phyloP scores from a whole-genome alignment of 1,139 yeast genomes.

The Scheffersomyces stambukii region DNA sequence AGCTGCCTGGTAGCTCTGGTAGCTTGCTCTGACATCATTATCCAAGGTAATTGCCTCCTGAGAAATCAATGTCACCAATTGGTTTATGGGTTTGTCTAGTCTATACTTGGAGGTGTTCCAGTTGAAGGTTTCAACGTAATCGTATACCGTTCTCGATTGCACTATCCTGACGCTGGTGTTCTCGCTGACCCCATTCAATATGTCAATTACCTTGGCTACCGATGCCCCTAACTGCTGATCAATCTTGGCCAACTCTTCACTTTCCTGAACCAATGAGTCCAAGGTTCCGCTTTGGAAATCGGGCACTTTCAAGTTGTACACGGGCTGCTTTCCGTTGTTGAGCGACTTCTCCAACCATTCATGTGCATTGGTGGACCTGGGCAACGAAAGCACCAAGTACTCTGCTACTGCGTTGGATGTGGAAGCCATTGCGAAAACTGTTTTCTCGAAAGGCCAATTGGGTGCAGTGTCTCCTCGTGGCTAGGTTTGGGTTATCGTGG shows the following conservation, averaged over 20 bases:
- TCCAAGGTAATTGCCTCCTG: slow-evolving; percentile 80
- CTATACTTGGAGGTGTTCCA: slow-evolving; percentile 91
- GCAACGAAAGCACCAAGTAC: slow-evolving; percentile 50
- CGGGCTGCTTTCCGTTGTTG: slow-evolving; percentile 39
- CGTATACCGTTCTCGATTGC: slow-evolving; percentile 47
- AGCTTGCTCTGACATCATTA: slow-evolving; percentile 70
- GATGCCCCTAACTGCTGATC: slow-evolving; percentile 72
- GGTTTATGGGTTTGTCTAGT: slow-evolving; percentile 76
- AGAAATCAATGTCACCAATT: slow-evolving; percentile 65
- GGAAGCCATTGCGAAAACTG: no score
- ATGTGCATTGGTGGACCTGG: slow-evolving; percentile 42
- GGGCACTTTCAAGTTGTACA: slow-evolving; percentile 61
- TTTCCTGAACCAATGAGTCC: slow-evolving; percentile 84
- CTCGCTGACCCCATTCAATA: slow-evolving; percentile 52
- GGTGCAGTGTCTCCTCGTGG: no score
- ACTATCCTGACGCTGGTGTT: slow-evolving; percentile 25
- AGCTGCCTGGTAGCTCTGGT: slow-evolving; percentile 71
- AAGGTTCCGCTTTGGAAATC: slow-evolving; percentile 91
- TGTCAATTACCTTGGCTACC: slow-evolving; percentile 72
- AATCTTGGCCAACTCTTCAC: slow-evolving; percentile 80
- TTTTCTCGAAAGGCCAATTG: no score
- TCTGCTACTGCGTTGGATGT: slow-evolving; percentile 28
- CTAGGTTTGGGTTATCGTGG: no score
- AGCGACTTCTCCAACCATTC: slow-evolving; percentile 43
- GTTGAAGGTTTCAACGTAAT: slow-evolving; percentile 66